phyloP scores from a whole-genome alignment of 2,329 filamentous ascomycete species.

The Lachnellula arida region DNA sequence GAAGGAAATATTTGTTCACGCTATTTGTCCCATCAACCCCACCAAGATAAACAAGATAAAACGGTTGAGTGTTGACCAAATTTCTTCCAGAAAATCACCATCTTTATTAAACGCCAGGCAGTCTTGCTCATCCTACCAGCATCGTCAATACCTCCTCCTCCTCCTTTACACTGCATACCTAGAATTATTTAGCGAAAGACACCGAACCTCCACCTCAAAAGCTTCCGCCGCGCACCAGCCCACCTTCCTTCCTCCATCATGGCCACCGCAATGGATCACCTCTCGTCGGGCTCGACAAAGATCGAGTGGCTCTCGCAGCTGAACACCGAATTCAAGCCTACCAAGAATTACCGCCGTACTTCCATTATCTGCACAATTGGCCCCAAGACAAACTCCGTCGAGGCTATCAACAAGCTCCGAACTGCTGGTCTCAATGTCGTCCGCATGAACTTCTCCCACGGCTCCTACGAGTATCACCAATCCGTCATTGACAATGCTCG shows the following conservation, averaged over 20 bases:
- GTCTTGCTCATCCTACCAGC: neutral
- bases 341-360: slow-evolving; percentile 88
- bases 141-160: neutral
- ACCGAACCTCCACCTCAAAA: neutral
- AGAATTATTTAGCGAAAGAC: neutral
- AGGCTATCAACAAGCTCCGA: slow-evolving; percentile 94
- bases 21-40: neutral
- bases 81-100: neutral
- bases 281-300: slow-evolving; percentile 69
- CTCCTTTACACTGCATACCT: neutral
- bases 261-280: slow-evolving; percentile 76
- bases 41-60: slow-evolving; percentile 7
- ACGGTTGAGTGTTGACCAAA: neutral
- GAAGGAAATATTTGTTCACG: neutral
- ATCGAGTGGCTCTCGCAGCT: slow-evolving; percentile 65
- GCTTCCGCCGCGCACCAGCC: neutral
- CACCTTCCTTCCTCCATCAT: slow-evolving; percentile 20
- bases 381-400: slow-evolving; percentile 96
- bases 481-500: slow-evolving; percentile 96
- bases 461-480: slow-evolving; percentile 95
- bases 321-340: slow-evolving; percentile 80
- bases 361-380: slow-evolving; percentile 99
- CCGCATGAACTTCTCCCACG: slow-evolving; percentile 99
- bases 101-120: too few relatives aligned
- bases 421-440: slow-evolving; percentile 92